Conservation (phyloP, 768 basidiomycete species). For the Pisolithus orientalis region DNA sequence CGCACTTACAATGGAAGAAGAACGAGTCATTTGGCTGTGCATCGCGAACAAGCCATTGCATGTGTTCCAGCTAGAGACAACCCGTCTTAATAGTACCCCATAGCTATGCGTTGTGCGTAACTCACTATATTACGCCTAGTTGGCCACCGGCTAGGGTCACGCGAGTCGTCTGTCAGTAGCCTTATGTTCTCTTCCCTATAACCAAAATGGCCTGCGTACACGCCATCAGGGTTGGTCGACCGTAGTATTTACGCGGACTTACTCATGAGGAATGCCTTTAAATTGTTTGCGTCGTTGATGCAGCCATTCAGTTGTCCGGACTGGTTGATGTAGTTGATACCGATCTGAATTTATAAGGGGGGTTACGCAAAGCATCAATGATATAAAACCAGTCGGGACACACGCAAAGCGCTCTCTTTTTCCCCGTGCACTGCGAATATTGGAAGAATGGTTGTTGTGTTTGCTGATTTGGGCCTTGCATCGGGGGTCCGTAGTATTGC, state of each 20-base stretch:
- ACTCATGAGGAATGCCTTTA: conserved; percentile 73
- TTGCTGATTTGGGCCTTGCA: conserved; percentile 39
- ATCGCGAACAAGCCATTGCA: conserved; percentile 86
- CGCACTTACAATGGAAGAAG: conserved; percentile 77
- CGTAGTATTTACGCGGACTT: conserved; percentile 16
- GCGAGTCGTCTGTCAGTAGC: conserved; percentile 72
- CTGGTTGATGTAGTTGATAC: conserved; percentile 80
- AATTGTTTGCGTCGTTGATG: conserved; percentile 85
- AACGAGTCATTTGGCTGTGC: conserved; percentile 80
- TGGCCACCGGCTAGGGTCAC: conserved; percentile 56
- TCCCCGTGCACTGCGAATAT: conserved; percentile 85
- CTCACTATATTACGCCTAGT: conserved; percentile 77
- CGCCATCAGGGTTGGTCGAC: not conserved
- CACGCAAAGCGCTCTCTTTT: conserved; percentile 84
- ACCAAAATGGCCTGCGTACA: conserved; percentile 35
- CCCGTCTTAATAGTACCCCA: not conserved
- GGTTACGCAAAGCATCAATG: not conserved
- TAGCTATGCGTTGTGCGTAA: conserved; percentile 1
- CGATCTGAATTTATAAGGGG: conserved; percentile 47
- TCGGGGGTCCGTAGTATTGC: conserved; percentile 60
- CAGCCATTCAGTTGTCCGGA: conserved; percentile 71
- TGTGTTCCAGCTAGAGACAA: conserved; percentile 54
- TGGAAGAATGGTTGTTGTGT: conserved; percentile 65
- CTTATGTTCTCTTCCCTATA: conserved; percentile 82
- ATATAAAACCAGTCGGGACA: conserved; percentile 18